Evolutionary conservation across 495 filamentous ascomycete genomes (phyloP).

Genomic region (Mytilinidion resinicola): DNA sequence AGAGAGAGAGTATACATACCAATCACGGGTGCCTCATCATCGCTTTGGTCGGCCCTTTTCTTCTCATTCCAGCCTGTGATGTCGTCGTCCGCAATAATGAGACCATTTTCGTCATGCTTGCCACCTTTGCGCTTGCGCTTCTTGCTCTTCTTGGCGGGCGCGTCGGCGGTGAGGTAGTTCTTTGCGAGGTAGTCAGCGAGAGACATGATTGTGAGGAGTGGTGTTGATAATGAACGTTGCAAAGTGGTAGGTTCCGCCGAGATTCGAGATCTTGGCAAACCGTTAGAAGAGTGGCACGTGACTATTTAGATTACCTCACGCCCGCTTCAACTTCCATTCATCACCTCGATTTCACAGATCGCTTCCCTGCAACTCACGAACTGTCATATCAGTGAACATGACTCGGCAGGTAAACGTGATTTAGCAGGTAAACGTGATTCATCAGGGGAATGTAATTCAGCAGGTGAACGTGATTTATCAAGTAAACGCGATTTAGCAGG

Average conservation of each 20-base stretch:
- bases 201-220: slow-evolving; percentile 37
- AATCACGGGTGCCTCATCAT: slow-evolving; percentile 42
- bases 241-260: slow-evolving; percentile 34
- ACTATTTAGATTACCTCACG: too few relatives aligned
- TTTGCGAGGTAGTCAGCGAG: slow-evolving; percentile 87
- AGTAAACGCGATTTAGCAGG: too few relatives aligned
- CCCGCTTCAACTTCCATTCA: too few relatives aligned
- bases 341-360: too few relatives aligned
- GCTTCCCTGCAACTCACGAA: too few relatives aligned
- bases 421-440: too few relatives aligned
- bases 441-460: too few relatives aligned
- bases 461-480: too few relatives aligned
- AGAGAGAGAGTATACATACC: slow-evolving; percentile 20
- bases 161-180: slow-evolving; percentile 84
- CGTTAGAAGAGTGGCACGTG: too few relatives aligned
- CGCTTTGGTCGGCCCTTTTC: slow-evolving; percentile 28
- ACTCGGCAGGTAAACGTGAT: too few relatives aligned
- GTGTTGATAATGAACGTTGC: neutral
- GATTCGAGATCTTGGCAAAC: too few relatives aligned
- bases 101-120: slow-evolving; percentile 45
- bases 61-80: slow-evolving; percentile 59
- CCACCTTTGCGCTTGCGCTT: slow-evolving; percentile 66
- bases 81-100: slow-evolving; percentile 92
- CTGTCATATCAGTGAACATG: too few relatives aligned
- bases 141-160: slow-evolving; percentile 65